Evolutionary conservation across 2,329 filamentous ascomycete species (phyloP).

Genomic region (Phialocephala subalpina): DNA sequence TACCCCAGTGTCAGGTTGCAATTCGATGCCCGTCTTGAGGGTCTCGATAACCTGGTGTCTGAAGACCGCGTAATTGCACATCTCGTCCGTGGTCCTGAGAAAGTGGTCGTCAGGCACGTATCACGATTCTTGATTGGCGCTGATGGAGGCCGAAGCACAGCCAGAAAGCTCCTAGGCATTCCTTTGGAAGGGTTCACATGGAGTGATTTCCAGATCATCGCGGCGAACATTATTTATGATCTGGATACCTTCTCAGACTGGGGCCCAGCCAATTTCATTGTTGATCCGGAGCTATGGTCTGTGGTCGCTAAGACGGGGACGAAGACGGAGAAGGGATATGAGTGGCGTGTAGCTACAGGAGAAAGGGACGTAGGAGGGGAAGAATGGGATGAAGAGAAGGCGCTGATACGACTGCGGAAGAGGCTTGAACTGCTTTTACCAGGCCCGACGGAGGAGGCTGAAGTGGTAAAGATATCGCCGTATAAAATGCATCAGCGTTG

Average conservation of each 20-base stretch:
- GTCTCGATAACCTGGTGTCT: no score
- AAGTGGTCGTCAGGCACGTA: no score
- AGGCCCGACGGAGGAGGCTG: neutral
- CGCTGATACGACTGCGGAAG: neutral
- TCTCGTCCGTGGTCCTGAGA: no score
- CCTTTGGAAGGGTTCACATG: constrained; percentile 22
- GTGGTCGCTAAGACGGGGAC: no score
- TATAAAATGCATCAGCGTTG: constrained; percentile 70
- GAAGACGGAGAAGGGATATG: no score
- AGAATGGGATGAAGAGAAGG: no score
- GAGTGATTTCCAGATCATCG: constrained; percentile 12
- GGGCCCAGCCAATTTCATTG: constrained; percentile 12
- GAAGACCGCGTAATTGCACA: no score
- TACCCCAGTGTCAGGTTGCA: no score
- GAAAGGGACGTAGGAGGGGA: no score
- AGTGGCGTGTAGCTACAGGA: no score
- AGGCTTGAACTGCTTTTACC: neutral
- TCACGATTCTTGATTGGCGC: no score
- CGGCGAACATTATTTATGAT: constrained; percentile 14
- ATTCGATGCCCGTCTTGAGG: no score
- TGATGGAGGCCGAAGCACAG: constrained; percentile 18
- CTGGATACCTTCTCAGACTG: constrained; percentile 7
- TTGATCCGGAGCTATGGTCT: constrained; percentile 15
- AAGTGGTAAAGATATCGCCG: constrained; percentile 53
- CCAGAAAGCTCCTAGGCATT: neutral